phyloP scores from a whole-genome alignment of 306 rosid species.

The Inga oerstediana region DNA sequence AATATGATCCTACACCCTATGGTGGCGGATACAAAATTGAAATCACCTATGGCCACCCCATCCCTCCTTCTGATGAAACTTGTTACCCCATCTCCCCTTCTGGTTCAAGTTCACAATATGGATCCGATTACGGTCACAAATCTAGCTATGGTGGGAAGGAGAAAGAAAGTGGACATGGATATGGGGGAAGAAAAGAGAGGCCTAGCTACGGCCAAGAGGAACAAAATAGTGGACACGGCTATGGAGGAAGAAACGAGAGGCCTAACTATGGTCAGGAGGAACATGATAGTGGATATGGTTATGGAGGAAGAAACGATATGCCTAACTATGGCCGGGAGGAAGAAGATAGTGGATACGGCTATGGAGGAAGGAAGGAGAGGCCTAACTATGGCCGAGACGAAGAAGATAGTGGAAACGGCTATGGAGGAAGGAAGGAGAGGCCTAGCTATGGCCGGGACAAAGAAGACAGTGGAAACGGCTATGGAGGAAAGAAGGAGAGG shows the following conservation, averaged over 20 bases:
- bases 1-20: conserved; percentile 64
- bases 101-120: conserved; percentile 30
- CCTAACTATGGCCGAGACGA: neutral
- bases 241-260: neutral
- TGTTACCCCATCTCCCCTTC: conserved; percentile 53
- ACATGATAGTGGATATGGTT: conserved; percentile 4
- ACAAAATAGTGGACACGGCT: neutral
- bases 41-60: conserved; percentile 63
- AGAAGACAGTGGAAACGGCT: conserved; percentile 1
- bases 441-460: neutral
- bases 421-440: neutral
- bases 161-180: conserved; percentile 7
- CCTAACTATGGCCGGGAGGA: neutral
- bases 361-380: neutral
- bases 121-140: conserved; percentile 20
- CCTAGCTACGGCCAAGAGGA: neutral
- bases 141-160: neutral
- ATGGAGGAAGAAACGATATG: neutral
- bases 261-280: neutral
- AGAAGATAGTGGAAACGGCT: neutral
- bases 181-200: neutral
- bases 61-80: conserved; percentile 60
- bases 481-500: neutral
- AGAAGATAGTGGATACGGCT: neutral
- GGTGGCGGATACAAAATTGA: conserved; percentile 64